Conservation (phyloP, 202 grass and related monocot species). For the Digitaria exilis region DNA sequence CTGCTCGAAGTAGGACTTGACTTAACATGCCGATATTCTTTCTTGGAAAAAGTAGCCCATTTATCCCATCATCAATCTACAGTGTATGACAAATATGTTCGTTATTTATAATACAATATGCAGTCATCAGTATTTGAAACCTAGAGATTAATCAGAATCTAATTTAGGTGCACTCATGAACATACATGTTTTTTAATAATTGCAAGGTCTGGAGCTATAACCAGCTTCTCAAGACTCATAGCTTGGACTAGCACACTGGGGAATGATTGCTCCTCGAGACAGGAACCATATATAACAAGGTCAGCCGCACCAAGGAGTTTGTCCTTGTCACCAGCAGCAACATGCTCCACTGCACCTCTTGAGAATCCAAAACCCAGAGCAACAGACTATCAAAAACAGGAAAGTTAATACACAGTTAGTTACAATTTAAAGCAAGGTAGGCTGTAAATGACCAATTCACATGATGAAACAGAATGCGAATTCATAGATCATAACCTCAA, state of each 20-base stretch:
- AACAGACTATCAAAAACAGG: constrained; percentile 52
- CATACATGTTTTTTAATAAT: constrained; percentile 92
- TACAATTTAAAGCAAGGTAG: constrained; percentile 16
- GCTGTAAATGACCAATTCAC: constrained; percentile 27
- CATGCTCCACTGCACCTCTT: constrained; percentile 62
- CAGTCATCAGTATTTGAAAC: constrained; percentile 14
- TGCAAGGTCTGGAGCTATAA: constrained; percentile 85
- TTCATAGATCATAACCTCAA: constrained; percentile 64
- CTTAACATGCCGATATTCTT: constrained; percentile 64
- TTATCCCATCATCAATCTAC: constrained; percentile 90
- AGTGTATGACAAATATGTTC: constrained; percentile 45
- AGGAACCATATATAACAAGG: constrained; percentile 87
- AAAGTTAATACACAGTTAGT: constrained; percentile 41
- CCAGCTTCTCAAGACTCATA: constrained; percentile 84
- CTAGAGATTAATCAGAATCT: constrained; percentile 25
- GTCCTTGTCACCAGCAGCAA: constrained; percentile 57
- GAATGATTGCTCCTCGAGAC: constrained; percentile 88
- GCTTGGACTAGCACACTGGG: constrained; percentile 77
- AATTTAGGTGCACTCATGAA: constrained; percentile 6
- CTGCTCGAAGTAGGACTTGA: constrained; percentile 58
- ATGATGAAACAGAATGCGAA: constrained; percentile 20
- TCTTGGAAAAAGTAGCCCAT: constrained; percentile 80
- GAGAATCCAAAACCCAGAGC: constrained; percentile 72
- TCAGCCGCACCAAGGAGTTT: constrained; percentile 64
- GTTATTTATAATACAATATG: constrained; percentile 32